Conservation (phyloP, 805 yeast species). For the Ogataea paradorogensis region DNA sequence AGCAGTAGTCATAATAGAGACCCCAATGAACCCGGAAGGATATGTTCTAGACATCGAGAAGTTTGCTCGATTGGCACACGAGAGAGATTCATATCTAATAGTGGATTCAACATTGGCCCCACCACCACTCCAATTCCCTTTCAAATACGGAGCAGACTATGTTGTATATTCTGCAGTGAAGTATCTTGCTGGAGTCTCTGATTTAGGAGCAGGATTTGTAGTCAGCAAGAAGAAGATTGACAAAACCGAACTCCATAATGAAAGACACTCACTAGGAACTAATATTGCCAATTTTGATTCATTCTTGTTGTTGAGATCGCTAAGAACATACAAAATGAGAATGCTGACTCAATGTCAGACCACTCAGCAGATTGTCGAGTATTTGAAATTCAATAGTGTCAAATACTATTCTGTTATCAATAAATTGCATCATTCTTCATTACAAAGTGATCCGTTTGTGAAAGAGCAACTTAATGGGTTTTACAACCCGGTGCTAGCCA, state of each 20-base stretch:
- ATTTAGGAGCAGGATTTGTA: constrained; percentile 51
- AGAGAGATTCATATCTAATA: constrained; percentile 40
- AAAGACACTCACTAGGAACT: constrained; percentile 47
- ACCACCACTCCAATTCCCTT: constrained; percentile 53
- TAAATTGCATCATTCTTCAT: constrained; percentile 44
- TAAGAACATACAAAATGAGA: constrained; percentile 51
- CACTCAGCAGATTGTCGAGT: constrained; percentile 42
- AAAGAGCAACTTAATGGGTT: constrained; percentile 40
- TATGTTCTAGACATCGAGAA: constrained; percentile 39
- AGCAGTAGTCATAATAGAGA: constrained; percentile 48
- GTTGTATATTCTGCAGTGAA: constrained; percentile 56
- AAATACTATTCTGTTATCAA: constrained; percentile 35
- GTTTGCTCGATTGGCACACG: constrained; percentile 44
- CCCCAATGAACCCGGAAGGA: constrained; percentile 56
- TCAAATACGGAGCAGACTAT: constrained; percentile 49
- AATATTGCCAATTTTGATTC: constrained; percentile 52
- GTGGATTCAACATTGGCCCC: constrained; percentile 59
- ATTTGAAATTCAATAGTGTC: constrained; percentile 33
- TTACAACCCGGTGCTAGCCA: constrained; percentile 48
- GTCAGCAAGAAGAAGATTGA: constrained; percentile 38
- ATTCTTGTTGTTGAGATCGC: constrained; percentile 44
- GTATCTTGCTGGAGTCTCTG: constrained; percentile 55
- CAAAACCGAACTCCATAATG: constrained; percentile 35
- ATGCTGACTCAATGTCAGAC: constrained; percentile 44
- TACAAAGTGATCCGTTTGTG: constrained; percentile 41